Conservation (phyloP, 2,329 filamentous ascomycete species). For the Alternaria ventricosa region DNA sequence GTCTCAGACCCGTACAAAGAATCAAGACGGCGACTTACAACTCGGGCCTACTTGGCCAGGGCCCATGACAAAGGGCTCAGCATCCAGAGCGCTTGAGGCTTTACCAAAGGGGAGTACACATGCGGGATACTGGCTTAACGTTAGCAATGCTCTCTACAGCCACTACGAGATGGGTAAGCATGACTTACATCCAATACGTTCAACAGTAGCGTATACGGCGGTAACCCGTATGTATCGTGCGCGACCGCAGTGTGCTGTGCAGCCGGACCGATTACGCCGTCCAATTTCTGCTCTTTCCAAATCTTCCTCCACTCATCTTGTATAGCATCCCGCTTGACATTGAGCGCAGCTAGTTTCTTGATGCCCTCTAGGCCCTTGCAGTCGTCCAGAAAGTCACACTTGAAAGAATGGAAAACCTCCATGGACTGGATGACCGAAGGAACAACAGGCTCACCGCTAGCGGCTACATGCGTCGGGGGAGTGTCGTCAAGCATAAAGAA, state of each 20-base stretch:
- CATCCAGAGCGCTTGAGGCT: constrained; percentile 2
- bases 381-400: background rate
- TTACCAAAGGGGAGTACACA: constrained; percentile 4
- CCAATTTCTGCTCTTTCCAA: constrained; percentile 5
- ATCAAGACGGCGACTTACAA: background rate
- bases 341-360: constrained; percentile 1
- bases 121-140: constrained; percentile 5
- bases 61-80: background rate
- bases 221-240: constrained; percentile 9
- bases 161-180: background rate
- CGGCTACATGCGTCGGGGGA: background rate
- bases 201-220: constrained; percentile 9
- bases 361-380: background rate
- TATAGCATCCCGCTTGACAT: constrained; percentile 4
- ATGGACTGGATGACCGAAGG: constrained; percentile 2
- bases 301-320: constrained; percentile 1
- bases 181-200: constrained; percentile 8
- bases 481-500: constrained; percentile 3
- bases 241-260: constrained; percentile 6
- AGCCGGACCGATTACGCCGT: constrained; percentile 3
- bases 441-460: background rate
- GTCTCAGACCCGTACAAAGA: background rate
- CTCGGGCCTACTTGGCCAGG: constrained; percentile 1
- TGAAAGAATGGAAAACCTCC: background rate
- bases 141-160: background rate